Evolutionary conservation across 1,284 basidiomycete genomes (phyloP).

Genomic region (Ceratobasidium sp.): DNA sequence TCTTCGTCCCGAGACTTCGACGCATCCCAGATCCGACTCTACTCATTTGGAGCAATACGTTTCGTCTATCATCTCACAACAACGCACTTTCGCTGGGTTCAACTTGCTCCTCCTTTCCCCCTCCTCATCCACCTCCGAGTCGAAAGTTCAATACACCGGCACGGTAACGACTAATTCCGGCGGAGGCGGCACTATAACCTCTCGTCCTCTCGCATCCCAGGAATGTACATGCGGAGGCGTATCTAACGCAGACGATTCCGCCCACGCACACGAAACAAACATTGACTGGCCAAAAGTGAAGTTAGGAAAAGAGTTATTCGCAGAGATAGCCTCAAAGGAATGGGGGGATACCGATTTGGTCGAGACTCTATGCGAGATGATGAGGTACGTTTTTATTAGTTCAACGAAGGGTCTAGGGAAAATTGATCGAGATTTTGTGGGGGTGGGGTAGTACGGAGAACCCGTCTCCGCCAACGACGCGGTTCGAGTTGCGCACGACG

Average conservation of each 20-base stretch:
- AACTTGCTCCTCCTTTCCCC: constrained; percentile 71
- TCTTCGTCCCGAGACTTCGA: constrained; percentile 58
- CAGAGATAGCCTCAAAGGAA: constrained; percentile 56
- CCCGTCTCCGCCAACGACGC: constrained; percentile 24
- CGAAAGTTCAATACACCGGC: constrained; percentile 61
- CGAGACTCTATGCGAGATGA: constrained; percentile 67
- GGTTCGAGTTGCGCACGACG: constrained; percentile 44
- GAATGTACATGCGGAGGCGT: constrained; percentile 49
- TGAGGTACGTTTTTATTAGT: constrained; percentile 64
- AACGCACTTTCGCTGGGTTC: constrained; percentile 71
- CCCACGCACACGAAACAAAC: not conserved
- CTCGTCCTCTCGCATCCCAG: constrained; percentile 66
- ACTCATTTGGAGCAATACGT: constrained; percentile 40
- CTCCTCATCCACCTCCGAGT: constrained; percentile 48
- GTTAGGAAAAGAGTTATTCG: constrained; percentile 63
- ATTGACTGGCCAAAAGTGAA: constrained; percentile 73
- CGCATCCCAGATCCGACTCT: constrained; percentile 50
- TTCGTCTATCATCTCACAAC: constrained; percentile 27
- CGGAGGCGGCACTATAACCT: constrained; percentile 67
- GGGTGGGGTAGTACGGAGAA: constrained; percentile 23
- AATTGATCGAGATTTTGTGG: not conserved
- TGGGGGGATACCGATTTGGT: constrained; percentile 63
- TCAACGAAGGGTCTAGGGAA: too few species aligned
- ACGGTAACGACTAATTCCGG: constrained; percentile 73
- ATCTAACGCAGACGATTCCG: not conserved